These are phyloP conservation scores for Bolboschoenus planiculmis DNA, from an alignment of 176 grass and related monocot species.

Conservation along the genomic window DNA sequence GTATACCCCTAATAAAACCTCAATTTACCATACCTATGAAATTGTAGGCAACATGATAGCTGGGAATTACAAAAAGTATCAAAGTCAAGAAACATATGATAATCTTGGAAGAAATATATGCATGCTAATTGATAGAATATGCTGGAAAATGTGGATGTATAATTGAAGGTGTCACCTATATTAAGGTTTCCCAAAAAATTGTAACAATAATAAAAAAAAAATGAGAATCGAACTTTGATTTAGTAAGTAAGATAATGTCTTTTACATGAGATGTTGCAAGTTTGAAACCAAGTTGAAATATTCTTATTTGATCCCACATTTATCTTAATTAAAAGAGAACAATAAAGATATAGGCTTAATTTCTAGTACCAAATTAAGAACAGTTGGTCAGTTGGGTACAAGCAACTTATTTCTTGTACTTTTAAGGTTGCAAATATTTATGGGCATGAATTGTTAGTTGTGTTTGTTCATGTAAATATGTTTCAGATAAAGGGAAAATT, in stretches of 20 bases:
- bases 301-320: too few relatives aligned
- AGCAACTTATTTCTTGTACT: neutral
- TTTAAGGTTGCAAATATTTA: neutral
- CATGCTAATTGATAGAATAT: neutral
- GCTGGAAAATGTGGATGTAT: neutral
- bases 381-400: neutral
- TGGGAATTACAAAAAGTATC: neutral
- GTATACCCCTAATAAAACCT: neutral
- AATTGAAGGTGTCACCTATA: neutral
- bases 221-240: too few relatives aligned
- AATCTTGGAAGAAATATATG: neutral
- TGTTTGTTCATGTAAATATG: neutral
- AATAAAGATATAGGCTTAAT: neutral
- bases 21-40: neutral
- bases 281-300: too few relatives aligned
- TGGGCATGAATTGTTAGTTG: constrained; percentile 4
- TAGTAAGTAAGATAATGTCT: too few relatives aligned
- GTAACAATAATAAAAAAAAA: neutral
- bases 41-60: neutral
- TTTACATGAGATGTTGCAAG: too few relatives aligned
- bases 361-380: neutral
- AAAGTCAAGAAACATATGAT: neutral
- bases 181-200: neutral
- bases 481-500: constrained; percentile 56
- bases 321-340: too few relatives aligned